These are phyloP conservation scores for Trichosporon faecale DNA, from an alignment of 1,284 basidiomycete genomes.

Conservation along the genomic window DNA sequence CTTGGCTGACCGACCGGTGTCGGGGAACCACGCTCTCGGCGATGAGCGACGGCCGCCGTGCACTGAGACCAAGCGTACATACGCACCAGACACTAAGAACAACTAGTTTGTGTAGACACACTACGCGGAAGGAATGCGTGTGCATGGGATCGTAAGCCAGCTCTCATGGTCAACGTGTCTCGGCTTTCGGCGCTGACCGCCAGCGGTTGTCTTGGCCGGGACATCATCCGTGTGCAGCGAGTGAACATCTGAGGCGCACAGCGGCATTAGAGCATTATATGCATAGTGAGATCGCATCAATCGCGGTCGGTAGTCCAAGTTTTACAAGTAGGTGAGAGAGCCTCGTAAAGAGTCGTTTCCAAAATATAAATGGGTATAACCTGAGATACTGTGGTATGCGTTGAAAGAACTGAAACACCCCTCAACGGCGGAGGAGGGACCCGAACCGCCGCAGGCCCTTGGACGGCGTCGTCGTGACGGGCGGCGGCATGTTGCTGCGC, in stretches of 20 bases:
- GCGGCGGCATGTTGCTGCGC: neutral
- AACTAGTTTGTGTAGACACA: neutral
- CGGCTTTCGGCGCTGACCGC: no score
- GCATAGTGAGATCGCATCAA: conserved; percentile 8
- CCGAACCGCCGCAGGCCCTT: neutral
- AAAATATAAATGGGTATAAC: conserved; percentile 10
- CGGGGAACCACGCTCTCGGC: neutral
- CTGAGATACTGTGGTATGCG: conserved; percentile 2
- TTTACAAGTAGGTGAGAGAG: neutral
- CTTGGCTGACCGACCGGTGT: neutral
- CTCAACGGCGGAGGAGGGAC: neutral
- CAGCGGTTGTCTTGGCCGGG: no score
- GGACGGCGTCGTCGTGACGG: neutral
- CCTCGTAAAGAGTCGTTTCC: conserved; percentile 1
- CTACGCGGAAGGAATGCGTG: no score
- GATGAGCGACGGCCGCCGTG: neutral
- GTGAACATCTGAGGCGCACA: no score
- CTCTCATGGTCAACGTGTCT: no score
- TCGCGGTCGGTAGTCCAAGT: neutral
- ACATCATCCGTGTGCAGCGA: no score
- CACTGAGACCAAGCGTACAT: neutral
- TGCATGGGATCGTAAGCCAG: no score
- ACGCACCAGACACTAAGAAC: neutral
- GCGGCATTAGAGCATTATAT: neutral
- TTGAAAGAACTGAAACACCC: neutral